A percentile compares a stretch with the other conserved stretches of the same genome.
Evolutionary conservation across 495 filamentous ascomycete species (phyloP).

Genomic region (Lentithecium fluviatile): DNA sequence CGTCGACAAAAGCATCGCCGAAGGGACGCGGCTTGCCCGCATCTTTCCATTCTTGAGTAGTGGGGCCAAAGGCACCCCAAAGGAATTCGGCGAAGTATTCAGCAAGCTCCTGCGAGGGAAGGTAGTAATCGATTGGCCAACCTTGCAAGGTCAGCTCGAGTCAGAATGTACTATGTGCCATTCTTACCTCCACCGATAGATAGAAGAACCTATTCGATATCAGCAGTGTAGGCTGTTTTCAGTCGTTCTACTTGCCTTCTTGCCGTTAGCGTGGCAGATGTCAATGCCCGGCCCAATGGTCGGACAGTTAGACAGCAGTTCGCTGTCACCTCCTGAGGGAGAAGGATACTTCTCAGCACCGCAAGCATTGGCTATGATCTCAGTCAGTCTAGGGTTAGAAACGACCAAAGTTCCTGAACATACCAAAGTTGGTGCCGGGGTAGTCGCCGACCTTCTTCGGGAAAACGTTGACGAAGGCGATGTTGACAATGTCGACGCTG

Average conservation of each 20-base stretch:
- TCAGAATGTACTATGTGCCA: too few species aligned
- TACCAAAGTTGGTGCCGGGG: constrained; percentile 63
- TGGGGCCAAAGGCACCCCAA: constrained; percentile 64
- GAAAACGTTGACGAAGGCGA: constrained; percentile 66
- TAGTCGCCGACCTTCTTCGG: constrained; percentile 57
- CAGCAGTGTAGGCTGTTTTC: too few species aligned
- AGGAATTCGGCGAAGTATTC: constrained; percentile 58
- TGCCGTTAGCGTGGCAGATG: constrained; percentile 42
- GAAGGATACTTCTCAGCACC: constrained; percentile 43
- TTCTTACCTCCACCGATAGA: constrained; percentile 45
- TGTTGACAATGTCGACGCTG: constrained; percentile 63
- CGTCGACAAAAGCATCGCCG: constrained; percentile 42
- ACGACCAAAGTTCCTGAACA: neutral
- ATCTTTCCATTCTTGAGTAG: constrained; percentile 41
- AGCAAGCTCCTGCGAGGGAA: constrained; percentile 41
- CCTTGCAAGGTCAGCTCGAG: too few species aligned
- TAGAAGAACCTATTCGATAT: too few species aligned
- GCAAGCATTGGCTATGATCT: constrained; percentile 56
- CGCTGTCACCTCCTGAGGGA: constrained; percentile 35
- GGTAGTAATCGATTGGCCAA: constrained; percentile 39
- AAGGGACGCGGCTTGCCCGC: constrained; percentile 42
- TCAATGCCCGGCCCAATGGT: constrained; percentile 40
- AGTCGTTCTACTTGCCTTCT: too few species aligned
- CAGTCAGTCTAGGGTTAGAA: neutral
- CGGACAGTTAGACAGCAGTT: constrained; percentile 41